A percentile compares a stretch with the other conserved stretches of the same genome.
These are phyloP conservation scores for Solanum tacnaense DNA, from an alignment of 257 asterid genomes.

Conservation along the genomic window DNA sequence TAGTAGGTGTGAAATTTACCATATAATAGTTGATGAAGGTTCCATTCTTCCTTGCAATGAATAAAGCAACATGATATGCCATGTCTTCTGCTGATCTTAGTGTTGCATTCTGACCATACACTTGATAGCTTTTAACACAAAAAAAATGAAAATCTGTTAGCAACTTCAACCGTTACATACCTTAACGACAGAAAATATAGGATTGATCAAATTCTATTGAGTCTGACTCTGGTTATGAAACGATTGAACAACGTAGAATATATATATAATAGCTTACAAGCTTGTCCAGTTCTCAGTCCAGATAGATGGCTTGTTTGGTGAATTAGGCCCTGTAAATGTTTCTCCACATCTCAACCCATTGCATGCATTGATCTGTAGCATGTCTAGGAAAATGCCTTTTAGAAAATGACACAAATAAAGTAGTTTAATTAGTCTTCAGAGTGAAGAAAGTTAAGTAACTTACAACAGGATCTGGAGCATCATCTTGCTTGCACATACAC, in stretches of 20 bases:
- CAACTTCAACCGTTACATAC: neutral
- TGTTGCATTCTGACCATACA: constrained; percentile 45
- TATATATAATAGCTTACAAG: constrained; percentile 35
- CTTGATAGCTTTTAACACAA: constrained; percentile 40
- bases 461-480: constrained; percentile 91
- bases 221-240: neutral
- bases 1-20: constrained; percentile 24
- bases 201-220: neutral
- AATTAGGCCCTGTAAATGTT: constrained; percentile 83
- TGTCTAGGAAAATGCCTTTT: neutral
- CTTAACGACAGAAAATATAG: neutral
- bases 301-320: constrained; percentile 76
- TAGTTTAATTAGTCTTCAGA: neutral
- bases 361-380: constrained; percentile 70
- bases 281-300: constrained; percentile 99
- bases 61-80: constrained; percentile 63
- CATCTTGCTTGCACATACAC: constrained; percentile 93
- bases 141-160: neutral
- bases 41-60: constrained; percentile 72
- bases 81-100: constrained; percentile 48
- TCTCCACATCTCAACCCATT: constrained; percentile 78
- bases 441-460: neutral
- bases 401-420: neutral
- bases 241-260: neutral
- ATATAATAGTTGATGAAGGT: constrained; percentile 85